These are phyloP conservation scores for Botrytis galanthina DNA, from an alignment of 2,329 filamentous ascomycete genomes.

Conservation along the genomic window DNA sequence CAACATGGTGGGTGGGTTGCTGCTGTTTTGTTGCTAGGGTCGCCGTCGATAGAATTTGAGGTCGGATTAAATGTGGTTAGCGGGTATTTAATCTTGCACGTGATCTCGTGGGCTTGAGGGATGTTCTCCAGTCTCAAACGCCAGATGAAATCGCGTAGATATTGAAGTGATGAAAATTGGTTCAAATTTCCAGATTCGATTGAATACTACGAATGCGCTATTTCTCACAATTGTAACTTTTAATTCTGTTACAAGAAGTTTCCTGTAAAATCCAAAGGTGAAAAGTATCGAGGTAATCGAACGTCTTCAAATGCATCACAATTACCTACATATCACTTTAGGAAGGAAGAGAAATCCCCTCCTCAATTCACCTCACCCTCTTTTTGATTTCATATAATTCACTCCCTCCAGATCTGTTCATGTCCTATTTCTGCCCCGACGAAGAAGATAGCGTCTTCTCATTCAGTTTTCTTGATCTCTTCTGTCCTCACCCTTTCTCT, in stretches of 20 bases:
- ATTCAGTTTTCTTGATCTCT: background rate
- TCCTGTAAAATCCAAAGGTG: background rate
- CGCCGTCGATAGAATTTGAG: slow-evolving; percentile 19
- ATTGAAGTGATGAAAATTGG: background rate
- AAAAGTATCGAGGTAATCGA: background rate
- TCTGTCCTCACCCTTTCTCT: slow-evolving; percentile 2
- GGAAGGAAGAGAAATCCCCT: background rate
- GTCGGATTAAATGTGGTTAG: slow-evolving; percentile 10
- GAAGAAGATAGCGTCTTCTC: slow-evolving; percentile 5
- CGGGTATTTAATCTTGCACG: background rate
- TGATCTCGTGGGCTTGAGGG: background rate
- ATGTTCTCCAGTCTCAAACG: background rate
- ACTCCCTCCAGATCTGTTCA: background rate
- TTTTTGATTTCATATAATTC: background rate
- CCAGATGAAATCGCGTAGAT: background rate
- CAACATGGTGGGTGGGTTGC: slow-evolving; percentile 53
- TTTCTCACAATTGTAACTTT: background rate
- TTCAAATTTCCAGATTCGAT: background rate
- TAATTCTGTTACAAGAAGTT: background rate
- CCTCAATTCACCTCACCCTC: slow-evolving; percentile 8
- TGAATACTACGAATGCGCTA: background rate
- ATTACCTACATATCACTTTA: background rate
- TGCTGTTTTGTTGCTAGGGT: background rate
- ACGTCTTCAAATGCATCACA: background rate
- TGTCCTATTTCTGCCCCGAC: background rate